Base-by-base conservation (phyloP, 106 monocot species). In the Allium cepa region DNA sequence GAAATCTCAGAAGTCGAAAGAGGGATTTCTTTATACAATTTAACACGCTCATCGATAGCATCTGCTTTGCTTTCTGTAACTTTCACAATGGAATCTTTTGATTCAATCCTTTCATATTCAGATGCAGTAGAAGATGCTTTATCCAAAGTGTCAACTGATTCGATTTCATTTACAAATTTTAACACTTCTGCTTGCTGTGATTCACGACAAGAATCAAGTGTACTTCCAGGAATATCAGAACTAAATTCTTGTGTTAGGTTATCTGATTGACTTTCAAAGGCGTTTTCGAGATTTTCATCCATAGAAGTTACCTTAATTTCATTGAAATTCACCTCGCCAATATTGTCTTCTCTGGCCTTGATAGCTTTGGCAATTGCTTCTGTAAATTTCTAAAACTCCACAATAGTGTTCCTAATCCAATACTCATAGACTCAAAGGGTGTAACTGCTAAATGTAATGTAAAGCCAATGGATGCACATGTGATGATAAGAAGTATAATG, bases 381-480 rank as follows among this genome's bases (percentile, higher is more conserved):
- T 63, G 83, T 11, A 63, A 69, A 55, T n/a, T 62, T 61, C 51
- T 62, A 1, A 1, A 22, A n/a, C 18, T 50, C 68, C 68, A 84
- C 59, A 71, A 61, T 10, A 87, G 87, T 47, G 56, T 64, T 46
- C 78, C 79, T 70, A 78, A 58, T 28, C 53, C 73, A 50, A 76
- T 49, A 55, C 84, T 96, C 56, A 82, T 83, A 51, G 96, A 96
- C 68, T 82, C 88, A 51, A 96, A 59, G 26, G 92, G 88, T 22
- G 96, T 96, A 60, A 89, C 88, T 69, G 82, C 77, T 60, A 96
- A 59, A 70, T 86, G 80, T 14, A 96, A 71, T 55, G 85, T 82
- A 26, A 84, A 72, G 17, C 50, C 73, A 59, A 87, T 64, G 48
- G 96, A 88, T 57, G 73, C 62, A 69, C 70, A 84, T 63, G 75